phyloP scores from a whole-genome alignment of 2,329 filamentous ascomycete species.

The Ceratocystis lukuohia region DNA sequence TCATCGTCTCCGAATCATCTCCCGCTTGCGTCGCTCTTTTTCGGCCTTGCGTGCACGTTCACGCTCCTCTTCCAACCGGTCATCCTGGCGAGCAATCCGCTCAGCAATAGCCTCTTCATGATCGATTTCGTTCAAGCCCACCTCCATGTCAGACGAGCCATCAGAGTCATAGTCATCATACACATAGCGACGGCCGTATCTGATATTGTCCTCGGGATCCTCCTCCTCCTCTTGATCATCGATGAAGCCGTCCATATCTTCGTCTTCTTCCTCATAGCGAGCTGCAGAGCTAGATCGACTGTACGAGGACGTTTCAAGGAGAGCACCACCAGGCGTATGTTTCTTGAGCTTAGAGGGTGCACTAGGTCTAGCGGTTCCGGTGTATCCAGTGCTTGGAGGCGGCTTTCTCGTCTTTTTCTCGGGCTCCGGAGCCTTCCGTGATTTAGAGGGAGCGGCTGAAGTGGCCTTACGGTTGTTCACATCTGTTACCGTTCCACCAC shows the following conservation, averaged over 20 bases:
- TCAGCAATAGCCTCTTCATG: constrained; percentile 54
- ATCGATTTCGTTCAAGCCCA: constrained; percentile 59
- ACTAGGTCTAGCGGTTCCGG: constrained; percentile 49
- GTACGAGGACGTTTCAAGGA: constrained; percentile 27
- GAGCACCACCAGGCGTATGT: constrained; percentile 29
- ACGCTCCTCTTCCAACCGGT: constrained; percentile 48
- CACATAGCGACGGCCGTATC: constrained; percentile 8
- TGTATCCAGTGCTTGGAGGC: constrained; percentile 51
- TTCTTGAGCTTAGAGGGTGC: constrained; percentile 29
- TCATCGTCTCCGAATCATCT: constrained; percentile 22
- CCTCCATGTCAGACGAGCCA: constrained; percentile 65
- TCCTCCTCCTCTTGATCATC: constrained; percentile 50
- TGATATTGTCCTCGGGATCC: constrained; percentile 31
- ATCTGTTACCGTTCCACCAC: neutral
- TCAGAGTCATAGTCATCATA: constrained; percentile 47
- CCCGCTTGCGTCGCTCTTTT: constrained; percentile 43
- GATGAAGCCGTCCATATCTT: constrained; percentile 47
- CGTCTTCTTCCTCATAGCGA: constrained; percentile 46
- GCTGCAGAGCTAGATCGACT: constrained; percentile 30
- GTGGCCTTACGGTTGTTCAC: neutral
- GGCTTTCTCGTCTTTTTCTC: constrained; percentile 51
- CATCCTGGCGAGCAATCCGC: constrained; percentile 50
- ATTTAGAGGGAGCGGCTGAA: neutral
- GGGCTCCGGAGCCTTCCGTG: constrained; percentile 24
- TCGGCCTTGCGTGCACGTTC: constrained; percentile 48